Base-by-base conservation (phyloP, 805 yeast species). In the Scheffersomyces coipomensis region DNA sequence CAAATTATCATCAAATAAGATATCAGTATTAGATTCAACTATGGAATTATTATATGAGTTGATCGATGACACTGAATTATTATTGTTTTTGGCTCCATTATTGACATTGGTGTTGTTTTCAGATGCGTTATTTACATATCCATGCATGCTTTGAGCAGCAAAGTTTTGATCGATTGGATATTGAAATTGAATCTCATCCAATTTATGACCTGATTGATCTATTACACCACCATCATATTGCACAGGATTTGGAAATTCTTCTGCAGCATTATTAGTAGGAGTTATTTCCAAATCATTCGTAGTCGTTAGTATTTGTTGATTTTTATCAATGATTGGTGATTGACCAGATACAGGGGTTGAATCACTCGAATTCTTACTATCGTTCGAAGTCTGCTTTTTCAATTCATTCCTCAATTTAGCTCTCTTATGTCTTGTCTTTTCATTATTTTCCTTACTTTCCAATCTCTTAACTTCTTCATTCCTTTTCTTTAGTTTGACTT, bases 401-500 rank as follows among this genome's bases (percentile, higher is more conserved):
- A 27, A 27, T 27, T 27, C 30, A 27, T 27, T 27, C 15, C 30
- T 27, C 15, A 27, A 27, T 13, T 27, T 27, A 4, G 30, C 30
- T 13, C 30, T 5, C 15, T 27, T 27, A 27, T 27, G 30, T 13
- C 30, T 27, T 13, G 17, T 23, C 13, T 26, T 27, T 8, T 36
- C 27, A 30, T 12, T 12, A 29, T 18, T 29, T 13, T 13, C 12
- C 17, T 7, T 11, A 18, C 18, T 30, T 29, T 18, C 21, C n/a
- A 29, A 29, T 34, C 2, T 33, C 37, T 22, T 19, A 9, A 25
- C 26, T 27, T 37, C 38, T 23, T 42, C 47, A 29, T 44, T 41
- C 12, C 48, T 36, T 22, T 46, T 33, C 29, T 59, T 56, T 31
- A 71, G 44, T 43, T 66, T 70, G 15, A 54, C 45, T 19, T 63